Base-by-base conservation (phyloP, 768 basidiomycete species). In the Pleurotus tuoliensis region DNA sequence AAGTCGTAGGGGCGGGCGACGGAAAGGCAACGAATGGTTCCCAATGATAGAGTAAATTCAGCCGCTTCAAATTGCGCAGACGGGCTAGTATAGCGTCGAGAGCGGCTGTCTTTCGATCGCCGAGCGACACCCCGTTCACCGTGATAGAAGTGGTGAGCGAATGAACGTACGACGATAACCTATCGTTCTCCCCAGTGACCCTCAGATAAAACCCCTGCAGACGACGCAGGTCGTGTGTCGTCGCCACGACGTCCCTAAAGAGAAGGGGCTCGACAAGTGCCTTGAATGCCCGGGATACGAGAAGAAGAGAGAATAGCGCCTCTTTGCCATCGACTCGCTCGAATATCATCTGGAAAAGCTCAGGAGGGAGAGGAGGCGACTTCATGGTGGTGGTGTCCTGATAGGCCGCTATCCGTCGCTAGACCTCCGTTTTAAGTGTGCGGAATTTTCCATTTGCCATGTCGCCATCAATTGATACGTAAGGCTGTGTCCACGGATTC, bases 201-300 rank as follows among this genome's bases (percentile, higher is more conserved):
- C 51, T n/a, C 22, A 15, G 30, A 22, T 40, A 39, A 22, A 52
- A 24, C 15, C 51, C 51, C 15, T 39, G 37, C 9, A 27, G 20
- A 22, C 51, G 39, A 13, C n/a, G n/a, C 15, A 16, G 11, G 30
- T 30, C 22, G 51, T 18, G 18, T 39, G 16, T 27, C 15, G 37
- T 52, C n/a, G 51, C 12, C 38, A 52, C 37, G 1, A 22, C 34
- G 24, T 27, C 12, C 13, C 37, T 52, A 39, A 11, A 52, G 40
- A 52, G 38, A 13, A 52, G 37, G 15, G 51, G 51, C 20, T 52
- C 51, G 6, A 24, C 51, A 15, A 52, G 51, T 20, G 51, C 51
- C 16, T 37, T 38, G 8, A 40, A 34, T 11, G 38, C 37, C 9
- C 39, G 34, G 22, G 51, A 52, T 18, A 52, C 51, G n/a, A 52